Conservation (phyloP, 148 eudicot genomes). For the Hydrangea macrophylla region DNA sequence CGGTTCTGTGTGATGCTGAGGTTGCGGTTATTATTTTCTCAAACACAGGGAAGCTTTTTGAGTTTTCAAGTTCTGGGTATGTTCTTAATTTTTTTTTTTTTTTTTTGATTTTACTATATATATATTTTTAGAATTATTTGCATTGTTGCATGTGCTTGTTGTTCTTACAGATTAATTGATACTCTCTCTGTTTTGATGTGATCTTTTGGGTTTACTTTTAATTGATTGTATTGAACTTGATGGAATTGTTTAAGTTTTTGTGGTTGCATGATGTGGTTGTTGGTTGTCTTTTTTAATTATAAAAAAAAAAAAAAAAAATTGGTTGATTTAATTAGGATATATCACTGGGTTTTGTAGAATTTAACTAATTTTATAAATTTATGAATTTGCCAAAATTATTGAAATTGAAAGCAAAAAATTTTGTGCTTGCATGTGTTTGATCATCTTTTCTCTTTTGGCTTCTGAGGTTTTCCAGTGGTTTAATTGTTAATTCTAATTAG, state of each 20-base stretch:
- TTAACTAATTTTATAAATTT: too few relatives aligned
- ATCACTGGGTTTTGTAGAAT: too few relatives aligned
- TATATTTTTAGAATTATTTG: too few relatives aligned
- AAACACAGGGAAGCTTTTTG: conserved; percentile 61
- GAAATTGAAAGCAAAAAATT: too few relatives aligned
- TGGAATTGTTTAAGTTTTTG: not conserved
- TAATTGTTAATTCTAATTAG: too few relatives aligned
- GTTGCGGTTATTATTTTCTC: conserved; percentile 70
- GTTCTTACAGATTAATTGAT: not conserved
- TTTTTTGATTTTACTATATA: too few relatives aligned
- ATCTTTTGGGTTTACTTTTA: not conserved
- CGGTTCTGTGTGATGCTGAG: conserved; percentile 67
- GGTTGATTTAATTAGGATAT: not conserved
- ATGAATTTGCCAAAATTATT: too few relatives aligned
- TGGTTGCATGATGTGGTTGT: conserved; percentile 9
- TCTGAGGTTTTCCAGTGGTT: not conserved
- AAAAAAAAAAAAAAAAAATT: not conserved
- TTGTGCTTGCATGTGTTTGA: conserved; percentile 9
- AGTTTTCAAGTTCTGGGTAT: conserved; percentile 57
- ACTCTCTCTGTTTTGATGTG: conserved; percentile 7
- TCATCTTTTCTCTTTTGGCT: not conserved
- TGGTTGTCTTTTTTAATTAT: not conserved
- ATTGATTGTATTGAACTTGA: not conserved
- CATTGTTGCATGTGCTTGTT: conserved; percentile 23
- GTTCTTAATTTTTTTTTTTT: not conserved